Conservation (phyloP, 768 basidiomycete species). For the Sporobolomyces roseus region DNA sequence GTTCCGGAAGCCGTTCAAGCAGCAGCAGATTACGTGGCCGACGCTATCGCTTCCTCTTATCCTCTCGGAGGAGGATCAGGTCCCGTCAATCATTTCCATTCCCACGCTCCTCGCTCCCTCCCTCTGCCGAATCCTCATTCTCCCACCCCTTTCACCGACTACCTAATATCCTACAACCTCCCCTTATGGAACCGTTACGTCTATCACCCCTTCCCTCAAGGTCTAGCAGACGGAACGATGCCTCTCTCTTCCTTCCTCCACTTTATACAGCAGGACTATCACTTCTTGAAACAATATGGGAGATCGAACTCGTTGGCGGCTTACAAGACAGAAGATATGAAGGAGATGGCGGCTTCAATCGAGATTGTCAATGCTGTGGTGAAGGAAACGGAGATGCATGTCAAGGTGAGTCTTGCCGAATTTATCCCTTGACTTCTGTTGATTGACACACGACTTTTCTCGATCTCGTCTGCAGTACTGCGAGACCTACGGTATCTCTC, state of each 20-base stretch:
- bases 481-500: constrained; percentile 63
- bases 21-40: constrained; percentile 69
- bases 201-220: constrained; percentile 75
- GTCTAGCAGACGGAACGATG: constrained; percentile 69
- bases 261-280: constrained; percentile 85
- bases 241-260: constrained; percentile 65
- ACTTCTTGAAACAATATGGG: constrained; percentile 61
- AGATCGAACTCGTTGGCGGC: constrained; percentile 76
- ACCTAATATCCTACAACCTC: constrained; percentile 49
- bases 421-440: neutral
- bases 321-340: constrained; percentile 67
- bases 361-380: constrained; percentile 63
- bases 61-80: constrained; percentile 71
- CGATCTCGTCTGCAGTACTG: constrained; percentile 55
- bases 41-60: constrained; percentile 66
- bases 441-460: neutral
- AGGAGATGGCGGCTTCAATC: constrained; percentile 62
- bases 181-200: constrained; percentile 69
- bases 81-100: constrained; percentile 80
- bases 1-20: constrained; percentile 59
- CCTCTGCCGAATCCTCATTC: constrained; percentile 61
- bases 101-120: constrained; percentile 55
- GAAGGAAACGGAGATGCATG: constrained; percentile 69
- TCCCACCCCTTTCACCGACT: constrained; percentile 56
- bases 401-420: constrained; percentile 47